Evolutionary conservation across 345 rosid species (phyloP).

Genomic region (Populus deltoides): DNA sequence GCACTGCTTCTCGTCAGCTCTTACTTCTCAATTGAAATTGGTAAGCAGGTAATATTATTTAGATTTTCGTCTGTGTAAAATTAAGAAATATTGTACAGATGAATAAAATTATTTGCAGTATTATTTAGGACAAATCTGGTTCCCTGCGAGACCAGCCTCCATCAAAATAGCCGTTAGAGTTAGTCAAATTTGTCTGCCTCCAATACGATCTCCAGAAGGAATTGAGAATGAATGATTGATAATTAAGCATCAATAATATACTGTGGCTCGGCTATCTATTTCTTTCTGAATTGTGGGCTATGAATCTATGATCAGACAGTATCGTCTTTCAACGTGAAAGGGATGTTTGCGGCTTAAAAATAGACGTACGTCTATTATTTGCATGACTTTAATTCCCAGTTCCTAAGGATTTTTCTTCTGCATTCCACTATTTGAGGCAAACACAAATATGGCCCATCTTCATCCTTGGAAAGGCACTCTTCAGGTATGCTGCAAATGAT

Average conservation of each 20-base stretch:
- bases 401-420: not conserved
- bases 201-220: not conserved
- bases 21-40: slow-evolving; percentile 25
- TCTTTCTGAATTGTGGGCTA: too few relatives aligned
- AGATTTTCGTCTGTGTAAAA: not conserved
- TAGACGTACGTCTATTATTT: not conserved
- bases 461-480: not conserved
- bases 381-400: not conserved
- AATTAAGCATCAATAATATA: not conserved
- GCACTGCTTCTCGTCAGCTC: slow-evolving; percentile 61
- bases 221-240: too few relatives aligned
- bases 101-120: not conserved
- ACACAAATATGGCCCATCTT: too few relatives aligned
- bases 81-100: not conserved
- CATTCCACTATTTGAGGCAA: not conserved
- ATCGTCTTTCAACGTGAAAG: not conserved
- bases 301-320: not conserved
- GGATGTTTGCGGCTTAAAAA: not conserved
- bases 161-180: not conserved
- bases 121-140: too few relatives aligned
- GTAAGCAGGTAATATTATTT: not conserved
- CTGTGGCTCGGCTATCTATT: not conserved
- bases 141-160: not conserved
- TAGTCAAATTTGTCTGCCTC: not conserved
- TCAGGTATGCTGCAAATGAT: not conserved